Evolutionary conservation across 768 basidiomycete species (phyloP), one percentile per base, ranked within the genome.

Genomic region (Jaapia argillacea): DNA sequence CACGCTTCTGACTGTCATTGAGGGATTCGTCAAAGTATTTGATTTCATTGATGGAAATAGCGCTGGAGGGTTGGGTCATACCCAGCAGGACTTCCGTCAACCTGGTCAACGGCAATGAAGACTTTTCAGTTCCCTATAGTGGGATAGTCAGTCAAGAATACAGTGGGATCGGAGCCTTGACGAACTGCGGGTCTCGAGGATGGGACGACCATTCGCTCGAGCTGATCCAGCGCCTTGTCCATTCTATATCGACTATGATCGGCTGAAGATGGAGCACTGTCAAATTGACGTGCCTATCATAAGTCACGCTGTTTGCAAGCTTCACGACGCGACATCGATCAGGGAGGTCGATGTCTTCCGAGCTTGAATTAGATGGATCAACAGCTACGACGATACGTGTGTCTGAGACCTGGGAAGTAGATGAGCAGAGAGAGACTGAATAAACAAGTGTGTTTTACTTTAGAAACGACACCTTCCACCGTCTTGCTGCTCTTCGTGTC

Each of bases 301-400:
- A 92, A 1, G 93, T 98, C 13, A 88, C 79, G 43, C 81, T 90
- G 52, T 97, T 97, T 10, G 91, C 91, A 2, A 94, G 69, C 56
- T 97, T 97, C 41, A 97, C 58, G 41, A 92, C 64, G 14, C 87
- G 71, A 61, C 90, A 88, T 40, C 85, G 71, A 53, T 93, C 90
- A 4, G 91, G 88, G 0, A 96, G 58, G 52, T 90, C 85, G 10
- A 87, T 63, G 40, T 87, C 84, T 36, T 77, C 73, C 40, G 70
- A 69, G 24, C 62, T 65, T 2, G 71, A 66, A 40, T 84, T 81
- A 13, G 75, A 69, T 10, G 73, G 59, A 54, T 87, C 81, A 14
- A 90, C 64, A 4, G 91, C 88, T 28, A 97, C 70, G 7, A 89
- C 77, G 39, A 96, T 83, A 43, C 78, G 75, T 0, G 81, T 81